Evolutionary conservation across 179 eudicot genomes (phyloP).

Genomic region (Camellia oleifera): DNA sequence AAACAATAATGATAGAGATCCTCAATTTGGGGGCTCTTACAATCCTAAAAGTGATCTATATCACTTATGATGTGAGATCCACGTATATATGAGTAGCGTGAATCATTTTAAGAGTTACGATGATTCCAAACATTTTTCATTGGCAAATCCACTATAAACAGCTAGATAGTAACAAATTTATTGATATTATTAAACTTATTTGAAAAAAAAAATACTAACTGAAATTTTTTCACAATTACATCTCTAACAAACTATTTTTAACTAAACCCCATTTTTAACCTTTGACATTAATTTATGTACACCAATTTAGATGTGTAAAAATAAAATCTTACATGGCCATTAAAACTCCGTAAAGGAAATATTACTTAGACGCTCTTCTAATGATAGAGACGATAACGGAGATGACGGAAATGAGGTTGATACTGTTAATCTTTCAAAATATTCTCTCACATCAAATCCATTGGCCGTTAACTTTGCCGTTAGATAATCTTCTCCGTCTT

Average conservation of each 20-base stretch:
- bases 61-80: too few relatives aligned
- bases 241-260: not conserved
- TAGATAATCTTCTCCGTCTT: slow-evolving; percentile 19
- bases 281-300: slow-evolving; percentile 14
- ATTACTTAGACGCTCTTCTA: slow-evolving; percentile 18
- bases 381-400: slow-evolving; percentile 20
- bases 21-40: too few relatives aligned
- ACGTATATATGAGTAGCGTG: too few relatives aligned
- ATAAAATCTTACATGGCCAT: slow-evolving; percentile 20
- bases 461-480: slow-evolving; percentile 11
- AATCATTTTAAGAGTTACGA: too few relatives aligned
- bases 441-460: slow-evolving; percentile 50
- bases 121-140: too few relatives aligned
- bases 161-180: too few relatives aligned
- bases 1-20: too few relatives aligned
- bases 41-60: too few relatives aligned
- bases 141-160: too few relatives aligned
- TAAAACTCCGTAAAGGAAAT: slow-evolving; percentile 61
- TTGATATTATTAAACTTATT: too few relatives aligned
- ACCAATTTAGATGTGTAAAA: not conserved
- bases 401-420: slow-evolving; percentile 45
- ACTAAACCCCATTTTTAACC: slow-evolving; percentile 17
- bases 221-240: too few relatives aligned
- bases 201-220: too few relatives aligned
- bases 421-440: slow-evolving; percentile 37